Evolutionary conservation across 257 asterid genomes (phyloP), one percentile per base, ranked within the genome.

Genomic region (Leptodermis oblonga): DNA sequence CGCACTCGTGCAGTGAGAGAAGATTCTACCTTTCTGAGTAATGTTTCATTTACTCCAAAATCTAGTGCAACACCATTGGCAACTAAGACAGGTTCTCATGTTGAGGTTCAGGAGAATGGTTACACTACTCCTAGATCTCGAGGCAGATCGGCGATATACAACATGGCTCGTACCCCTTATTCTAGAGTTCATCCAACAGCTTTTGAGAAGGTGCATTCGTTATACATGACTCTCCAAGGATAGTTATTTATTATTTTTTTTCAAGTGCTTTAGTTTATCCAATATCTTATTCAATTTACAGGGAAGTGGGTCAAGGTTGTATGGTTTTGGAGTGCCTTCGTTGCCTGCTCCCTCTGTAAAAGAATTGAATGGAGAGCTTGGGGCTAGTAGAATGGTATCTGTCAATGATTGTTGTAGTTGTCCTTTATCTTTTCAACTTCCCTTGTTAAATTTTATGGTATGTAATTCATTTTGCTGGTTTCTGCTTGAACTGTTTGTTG

Each of bases 101-200:
- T 56, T 48, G 85, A 77, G 79, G 82, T 86, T 76, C 78, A 76
- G 53, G 88, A 81, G 58, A 83, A 87, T 83, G 87, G 88, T 77
- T 84, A 79, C 79, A 58, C 78, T 36, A 83, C 95, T 75, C 92
- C 92, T 73, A 87, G 86, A 82, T 80, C 96, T 75, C 87, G 78
- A 53, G 93, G 96, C 66, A 85, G 95, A 77, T 88, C 99, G 45
- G 96, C 97, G 45, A 85, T 90, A 66, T 87, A 88, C 82, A 89
- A 72, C 80, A 86, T 93, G 97, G 97, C 97, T 64, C 96, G 93
- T 37, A 86, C 97, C 49, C 99, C 99, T 43, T 87, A 89, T 75
- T 85, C 95, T 58, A 86, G 94, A 81, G 75, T 81, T 62, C 83
- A 69, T 73, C 79, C 78, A 58, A 55, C 90, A 75, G 85, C 86